A percentile compares a stretch with the other conserved stretches of the same genome.
Evolutionary conservation across 805 yeast species (phyloP).

Genomic region (Tetrapisispora iriomotensis): DNA sequence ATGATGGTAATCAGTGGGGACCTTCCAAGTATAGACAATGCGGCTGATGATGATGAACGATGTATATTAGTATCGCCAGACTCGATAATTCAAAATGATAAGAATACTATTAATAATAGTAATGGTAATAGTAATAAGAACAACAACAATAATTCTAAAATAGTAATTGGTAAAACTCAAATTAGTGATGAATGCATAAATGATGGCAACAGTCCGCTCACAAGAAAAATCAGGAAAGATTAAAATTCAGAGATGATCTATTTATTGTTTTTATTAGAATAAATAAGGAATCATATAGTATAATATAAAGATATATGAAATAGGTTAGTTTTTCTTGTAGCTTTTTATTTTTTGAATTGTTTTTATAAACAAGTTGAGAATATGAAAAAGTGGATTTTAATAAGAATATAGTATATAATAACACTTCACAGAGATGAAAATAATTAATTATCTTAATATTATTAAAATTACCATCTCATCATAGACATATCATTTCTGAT

Average conservation of each 20-base stretch:
- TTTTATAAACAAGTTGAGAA: slow-evolving; percentile 2
- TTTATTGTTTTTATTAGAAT: not conserved
- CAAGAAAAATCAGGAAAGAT: slow-evolving; percentile 2
- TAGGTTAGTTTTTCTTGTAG: not conserved
- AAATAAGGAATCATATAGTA: slow-evolving; percentile 1
- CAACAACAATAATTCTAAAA: not conserved
- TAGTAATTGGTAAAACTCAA: no score
- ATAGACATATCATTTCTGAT: slow-evolving; percentile 81
- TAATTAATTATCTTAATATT: not conserved
- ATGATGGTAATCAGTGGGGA: not conserved
- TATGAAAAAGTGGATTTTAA: not conserved
- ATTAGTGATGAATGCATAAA: no score
- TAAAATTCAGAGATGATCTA: not conserved
- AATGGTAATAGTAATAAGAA: not conserved
- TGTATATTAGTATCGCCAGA: slow-evolving; percentile 1
- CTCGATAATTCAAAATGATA: no score
- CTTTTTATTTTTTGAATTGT: not conserved
- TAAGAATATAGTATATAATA: not conserved
- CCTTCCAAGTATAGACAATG: not conserved
- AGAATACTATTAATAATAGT: not conserved
- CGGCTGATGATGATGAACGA: not conserved
- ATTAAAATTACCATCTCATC: slow-evolving; percentile 60
- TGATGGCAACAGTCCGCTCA: no score
- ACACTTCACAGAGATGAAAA: not conserved
- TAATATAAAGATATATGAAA: slow-evolving; percentile 1